Evolutionary conservation across 164 flowering plant species (phyloP), one percentile per base, ranked within the genome.

Genomic region (Chimonanthus praecox): DNA sequence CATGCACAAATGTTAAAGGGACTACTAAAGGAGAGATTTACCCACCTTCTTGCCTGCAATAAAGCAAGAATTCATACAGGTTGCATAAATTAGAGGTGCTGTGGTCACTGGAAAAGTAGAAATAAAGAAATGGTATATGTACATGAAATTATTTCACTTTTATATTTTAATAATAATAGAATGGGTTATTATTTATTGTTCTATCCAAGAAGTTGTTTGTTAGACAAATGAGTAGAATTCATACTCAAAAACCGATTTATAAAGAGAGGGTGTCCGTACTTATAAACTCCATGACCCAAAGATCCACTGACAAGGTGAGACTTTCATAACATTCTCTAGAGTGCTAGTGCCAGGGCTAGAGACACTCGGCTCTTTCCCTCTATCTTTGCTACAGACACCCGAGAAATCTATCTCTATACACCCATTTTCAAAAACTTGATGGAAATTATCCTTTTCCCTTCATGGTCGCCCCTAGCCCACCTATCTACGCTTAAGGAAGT

Each of bases 1-100:
- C 18, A 3, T 84, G 87, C 82, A 74, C 72, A 10, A 80, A 85
- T 74, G 81, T 79, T 33, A n/a, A 69, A 9, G 75, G 77, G 47
- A 18, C 21, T 8, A 18, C 64, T 48, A 47, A 6, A 5, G 85
- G 84, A 62, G 8, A 64, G 11, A 45, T 78, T 48, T 47, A 47
- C 43, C 80, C 80, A 3, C 50, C 69, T 58, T 21, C 78, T 49
- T 75, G 78, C 45, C 51, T 75, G 11, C 49, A 47, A 48, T 48
- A 20, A 43, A 69, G 33, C 13, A 43, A 21, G 50, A 46, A 6
- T 7, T 2, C 15, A 10, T 18, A 46, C 16, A 46, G 7, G 20
- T 47, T 45, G n/a, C 46, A 45, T 9, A 16, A 13, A 6, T 15
- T 7, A 4, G 45, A 47, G n/a, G 70, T 67, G 49, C 13, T 46